Conservation (phyloP, 805 yeast genomes). For the Brettanomyces sp. region DNA sequence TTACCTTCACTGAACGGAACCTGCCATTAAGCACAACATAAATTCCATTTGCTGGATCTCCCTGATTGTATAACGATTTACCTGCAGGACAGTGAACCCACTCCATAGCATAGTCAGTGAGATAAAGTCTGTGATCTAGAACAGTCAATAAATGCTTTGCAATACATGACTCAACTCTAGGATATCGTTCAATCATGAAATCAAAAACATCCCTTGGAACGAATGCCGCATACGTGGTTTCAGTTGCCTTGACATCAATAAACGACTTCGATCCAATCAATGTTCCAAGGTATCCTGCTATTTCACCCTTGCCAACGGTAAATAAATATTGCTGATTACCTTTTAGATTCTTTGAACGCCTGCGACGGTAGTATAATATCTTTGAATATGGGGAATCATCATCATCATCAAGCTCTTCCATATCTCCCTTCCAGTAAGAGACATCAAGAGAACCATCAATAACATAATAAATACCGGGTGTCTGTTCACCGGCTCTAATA, state of each 20-base stretch:
- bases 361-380: slow-evolving; percentile 5
- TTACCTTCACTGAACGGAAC: slow-evolving; percentile 47
- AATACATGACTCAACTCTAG: slow-evolving; percentile 64
- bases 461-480: slow-evolving; percentile 72
- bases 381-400: slow-evolving; percentile 1
- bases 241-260: slow-evolving; percentile 55
- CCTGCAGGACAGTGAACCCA: slow-evolving; percentile 94
- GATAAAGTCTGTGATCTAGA: slow-evolving; percentile 55
- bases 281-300: slow-evolving; percentile 82
- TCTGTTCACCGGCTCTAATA: slow-evolving; percentile 53
- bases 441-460: slow-evolving; percentile 73
- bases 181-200: slow-evolving; percentile 61
- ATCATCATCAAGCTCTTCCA: slow-evolving; percentile 8
- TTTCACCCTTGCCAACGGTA: slow-evolving; percentile 63
- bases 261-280: slow-evolving; percentile 73
- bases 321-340: slow-evolving; percentile 35
- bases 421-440: slow-evolving; percentile 28
- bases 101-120: slow-evolving; percentile 85
- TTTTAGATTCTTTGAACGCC: slow-evolving; percentile 2
- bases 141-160: slow-evolving; percentile 66
- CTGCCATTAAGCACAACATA: slow-evolving; percentile 87
- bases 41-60: slow-evolving; percentile 83
- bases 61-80: slow-evolving; percentile 66
- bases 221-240: slow-evolving; percentile 61
- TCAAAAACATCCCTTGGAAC: slow-evolving; percentile 57